phyloP scores from a whole-genome alignment of 2,329 filamentous ascomycete genomes.

The Exserohilum rostratum region DNA sequence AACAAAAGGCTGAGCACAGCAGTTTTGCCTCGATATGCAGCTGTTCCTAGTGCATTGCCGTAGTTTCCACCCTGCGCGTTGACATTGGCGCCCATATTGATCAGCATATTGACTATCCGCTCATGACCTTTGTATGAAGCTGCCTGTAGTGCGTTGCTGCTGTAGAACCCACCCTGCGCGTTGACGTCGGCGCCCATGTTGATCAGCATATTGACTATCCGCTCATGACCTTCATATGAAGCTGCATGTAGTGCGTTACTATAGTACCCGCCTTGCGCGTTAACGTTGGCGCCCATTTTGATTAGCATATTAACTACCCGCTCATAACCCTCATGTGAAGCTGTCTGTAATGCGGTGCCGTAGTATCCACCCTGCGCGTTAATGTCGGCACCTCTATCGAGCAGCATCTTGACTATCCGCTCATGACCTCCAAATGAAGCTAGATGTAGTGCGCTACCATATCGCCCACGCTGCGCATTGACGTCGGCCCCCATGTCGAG shows the following conservation, averaged over 20 bases:
- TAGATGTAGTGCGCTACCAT: neutral
- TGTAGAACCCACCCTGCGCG: rapidly evolving
- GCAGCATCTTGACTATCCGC: neutral
- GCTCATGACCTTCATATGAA: too few species aligned
- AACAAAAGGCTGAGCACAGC: neutral
- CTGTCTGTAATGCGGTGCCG: neutral
- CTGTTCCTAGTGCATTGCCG: neutral
- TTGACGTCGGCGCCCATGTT: too few species aligned
- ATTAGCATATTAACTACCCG: neutral
- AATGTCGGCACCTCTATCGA: too few species aligned
- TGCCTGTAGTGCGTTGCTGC: neutral
- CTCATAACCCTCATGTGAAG: too few species aligned
- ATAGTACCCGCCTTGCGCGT: too few species aligned
- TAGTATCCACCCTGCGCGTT: too few species aligned
- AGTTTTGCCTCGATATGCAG: neutral
- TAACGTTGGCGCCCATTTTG: neutral
- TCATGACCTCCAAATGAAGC: neutral
- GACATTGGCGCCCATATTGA: too few species aligned
- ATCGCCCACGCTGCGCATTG: neutral
- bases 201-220: too few species aligned
- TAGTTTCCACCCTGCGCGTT: too few species aligned
- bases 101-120: neutral
- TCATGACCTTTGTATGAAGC: neutral
- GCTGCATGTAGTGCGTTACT: too few species aligned
- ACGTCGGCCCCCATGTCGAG: neutral